Evolutionary conservation across 2,329 filamentous ascomycete genomes (phyloP), one percentile per base, ranked within the genome.

Genomic region (Meredithiella fracta): DNA sequence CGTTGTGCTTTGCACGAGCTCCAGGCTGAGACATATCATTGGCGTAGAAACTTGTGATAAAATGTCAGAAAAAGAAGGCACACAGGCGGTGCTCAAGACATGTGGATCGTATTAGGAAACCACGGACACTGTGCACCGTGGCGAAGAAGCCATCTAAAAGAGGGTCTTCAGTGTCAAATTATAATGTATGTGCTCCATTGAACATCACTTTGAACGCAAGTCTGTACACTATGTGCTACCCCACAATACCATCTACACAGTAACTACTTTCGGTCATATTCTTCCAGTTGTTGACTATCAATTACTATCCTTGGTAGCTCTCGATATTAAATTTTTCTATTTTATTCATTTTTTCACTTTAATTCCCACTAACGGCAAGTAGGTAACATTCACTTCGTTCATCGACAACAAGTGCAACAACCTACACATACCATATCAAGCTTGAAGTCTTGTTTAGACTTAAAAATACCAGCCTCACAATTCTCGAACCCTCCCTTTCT

Each of bases 11-110:
- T 49, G 44, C 44, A 49, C 44, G 44, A 49, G 23, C 44, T 49
- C 44, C 44, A 49, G 17, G 20, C 22, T 20, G 23, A 49, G 44
- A 49, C 44, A 23, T 49, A 49, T 49, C 44, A 49, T 49, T 49
- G 44, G 44, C 23, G 44, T 49, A 49, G 44, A n/a, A 14, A 9
- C 44, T 26, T 25, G 44, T 49, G 44, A 49, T 11, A 49, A 23
- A 49, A 15, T 3, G 44, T 47, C 9, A 49, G 11, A 23, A 20
- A 4, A 49, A 49, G 44, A 23, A 49, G 11, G 40, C 40, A 49
- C 44, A 49, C 22, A 5, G 22, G 17, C 44, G 22, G 22, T 26
- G 22, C 8, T 11, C 9, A 26, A 14, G 11, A 15, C 9, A 25
- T 25, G 22, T 25, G 22, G 23, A 49, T 22, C 15, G 44, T 49